phyloP scores from a whole-genome alignment of 78 protist genomes.

The Emiliania huxleyi region DNA sequence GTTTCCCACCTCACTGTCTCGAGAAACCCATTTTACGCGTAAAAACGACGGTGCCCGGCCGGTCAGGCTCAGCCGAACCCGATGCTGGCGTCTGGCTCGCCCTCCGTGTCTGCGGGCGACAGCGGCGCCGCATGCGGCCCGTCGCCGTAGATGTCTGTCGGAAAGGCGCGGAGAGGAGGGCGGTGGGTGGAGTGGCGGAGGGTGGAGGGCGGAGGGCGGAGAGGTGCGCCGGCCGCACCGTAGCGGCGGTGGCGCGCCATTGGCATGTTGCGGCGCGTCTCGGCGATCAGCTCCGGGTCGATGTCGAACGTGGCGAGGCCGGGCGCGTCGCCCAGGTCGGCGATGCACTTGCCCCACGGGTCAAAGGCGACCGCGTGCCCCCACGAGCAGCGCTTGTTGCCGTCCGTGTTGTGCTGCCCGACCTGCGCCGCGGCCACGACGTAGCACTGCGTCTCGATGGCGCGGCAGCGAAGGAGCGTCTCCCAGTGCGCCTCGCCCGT shows the following conservation, averaged over 20 bases:
- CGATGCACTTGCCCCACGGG: slow-evolving; percentile 16
- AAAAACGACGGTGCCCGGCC: too few relatives aligned
- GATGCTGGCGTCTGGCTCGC: neutral
- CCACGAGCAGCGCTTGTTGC: slow-evolving; percentile 40
- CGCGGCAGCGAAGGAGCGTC: slow-evolving; percentile 63
- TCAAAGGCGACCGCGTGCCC: slow-evolving; percentile 55
- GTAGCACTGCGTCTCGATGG: slow-evolving; percentile 66
- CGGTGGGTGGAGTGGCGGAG: too few relatives aligned
- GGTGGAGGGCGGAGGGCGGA: too few relatives aligned
- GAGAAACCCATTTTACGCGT: too few relatives aligned
- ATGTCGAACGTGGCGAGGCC: neutral
- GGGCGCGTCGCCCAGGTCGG: neutral
- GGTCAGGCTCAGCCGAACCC: neutral
- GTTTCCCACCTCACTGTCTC: too few relatives aligned
- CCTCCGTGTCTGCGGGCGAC: neutral
- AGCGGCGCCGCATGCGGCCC: neutral
- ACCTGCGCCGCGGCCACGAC: slow-evolving; percentile 48
- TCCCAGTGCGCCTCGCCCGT: slow-evolving; percentile 75
- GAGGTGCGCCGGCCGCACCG: too few relatives aligned
- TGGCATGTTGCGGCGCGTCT: neutral
- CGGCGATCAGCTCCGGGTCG: neutral
- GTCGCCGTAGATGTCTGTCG: neutral
- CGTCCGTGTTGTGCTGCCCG: slow-evolving; percentile 54
- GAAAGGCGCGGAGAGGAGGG: too few relatives aligned
- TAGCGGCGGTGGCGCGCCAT: neutral